Base-by-base conservation (phyloP, 106 monocot genomes). In the Dioscorea alata region DNA sequence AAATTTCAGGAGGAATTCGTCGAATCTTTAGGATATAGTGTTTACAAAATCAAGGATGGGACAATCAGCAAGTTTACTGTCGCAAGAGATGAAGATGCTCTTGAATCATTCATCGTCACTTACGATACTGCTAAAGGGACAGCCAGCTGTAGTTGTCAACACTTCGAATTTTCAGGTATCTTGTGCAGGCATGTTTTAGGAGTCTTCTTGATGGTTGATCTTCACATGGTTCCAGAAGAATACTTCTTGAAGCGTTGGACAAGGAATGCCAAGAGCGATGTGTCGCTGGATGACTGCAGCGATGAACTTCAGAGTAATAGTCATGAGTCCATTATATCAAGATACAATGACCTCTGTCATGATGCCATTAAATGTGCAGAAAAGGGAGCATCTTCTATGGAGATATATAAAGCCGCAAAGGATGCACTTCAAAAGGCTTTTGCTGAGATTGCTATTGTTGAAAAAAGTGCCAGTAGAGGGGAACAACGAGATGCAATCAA, bases 1-100 rank as follows among this genome's bases (percentile, higher is more conserved):
- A 88, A 82, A 69, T 96, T 96, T 79, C 95, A 96, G 69, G 91
- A 88, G 49, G 95, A 96, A 70, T 96, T 96, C 74, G 86, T 88
- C 8, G 83, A 96, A 67, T 96, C 91, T n/a, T 71, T 96, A 60
- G 95, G 88, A 33, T 96, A 86, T 67, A 80, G 69, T 72, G 86
- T 82, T 49, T 77, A 80, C 42, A 96, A 86, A 74, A 83, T 91
- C 33, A 83, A 82, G 72, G 86, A 88, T 78, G 91, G 88, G 0
- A 32, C 59, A 12, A 48, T 75, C 35, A 75, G 73, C 79, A 84
- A 86, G 72, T 96, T 84, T 71, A 86, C 64, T 66, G 88, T 96
- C 16, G 73, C 82, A 2, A 81, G 77, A 71, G 95, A 96, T 72
- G 95, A 91, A 52, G 88, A 85, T 81, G 68, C 83, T 42, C 71